Evolutionary conservation across 2,329 filamentous ascomycete species (phyloP), one percentile per base, ranked within the genome.

Genomic region (Trichophyton schoenleinii): DNA sequence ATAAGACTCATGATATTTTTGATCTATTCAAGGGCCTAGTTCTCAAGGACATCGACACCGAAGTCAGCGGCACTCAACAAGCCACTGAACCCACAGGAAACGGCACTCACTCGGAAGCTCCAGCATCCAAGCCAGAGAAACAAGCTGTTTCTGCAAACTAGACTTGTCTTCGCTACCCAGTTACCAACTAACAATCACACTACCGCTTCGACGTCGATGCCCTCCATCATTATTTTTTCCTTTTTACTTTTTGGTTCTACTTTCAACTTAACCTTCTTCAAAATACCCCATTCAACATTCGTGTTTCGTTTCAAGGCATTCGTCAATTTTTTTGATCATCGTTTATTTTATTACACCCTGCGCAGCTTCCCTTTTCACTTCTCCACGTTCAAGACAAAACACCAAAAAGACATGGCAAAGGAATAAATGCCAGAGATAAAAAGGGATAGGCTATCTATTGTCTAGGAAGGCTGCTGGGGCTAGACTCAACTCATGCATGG

Each of bases 1-100:
- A 95, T 73, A 81, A 90, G 68, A 84, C 84, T 61, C 81, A 84
- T 59, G 86, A 85, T 61, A 88, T 99, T 67, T 97, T 96, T 72
- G 83, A 88, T 53, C 79, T 97, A 28, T 94, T 99, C 72, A 83
- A 91, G 15, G 90, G 84, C 25, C 80, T 99, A 18, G 66, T 68
- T 15, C 67, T 77, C 62, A 72, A 73, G 62, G 70, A 74, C 53
- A 63, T 77, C 48, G 68, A 74, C 15, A 64, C 67, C 22, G 72
- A 73, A 63, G 49, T 73, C 1, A 53, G 67, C 13, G 60, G 36
- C 4, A 61, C 48, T 28, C 53, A 36, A 38, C 46, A 25, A 13
- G 11, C 46, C 6, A 58, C 52, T 55, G 52, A n/a, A 36, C 52
- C 28, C 3, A 11, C 15, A 13, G 22, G 25, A 18, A 44, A 58